Base-by-base conservation (phyloP, 768 basidiomycete genomes). In the Auricularia heimuer region DNA sequence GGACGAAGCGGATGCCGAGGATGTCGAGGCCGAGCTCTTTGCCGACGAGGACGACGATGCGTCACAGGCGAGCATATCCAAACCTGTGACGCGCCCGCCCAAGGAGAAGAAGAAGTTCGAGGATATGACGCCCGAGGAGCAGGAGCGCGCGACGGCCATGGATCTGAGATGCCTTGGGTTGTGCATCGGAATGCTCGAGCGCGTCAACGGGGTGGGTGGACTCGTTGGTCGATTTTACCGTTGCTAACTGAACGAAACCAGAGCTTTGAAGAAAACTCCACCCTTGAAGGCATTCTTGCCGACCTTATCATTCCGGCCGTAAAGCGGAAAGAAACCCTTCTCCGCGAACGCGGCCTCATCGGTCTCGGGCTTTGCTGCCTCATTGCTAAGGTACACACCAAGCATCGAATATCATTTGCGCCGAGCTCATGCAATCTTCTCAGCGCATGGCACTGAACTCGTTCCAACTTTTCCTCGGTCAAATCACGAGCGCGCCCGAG, bases 241-340 rank as follows among this genome's bases (percentile, higher is more conserved):
- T 18, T 60, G 34, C 24, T 24, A 2, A n/a, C 35, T 34, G 4
- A 12, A 14, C 4, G 4, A 12, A 14, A 18, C n/a, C 64, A 83
- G 82, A 82, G 80, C 1, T 83, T 83, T 63, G 82, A 86, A 67
- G 87, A 89, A 66, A 88, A 89, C 71, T 85, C 87, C 6, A 86
- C 84, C 3, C 74, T 90, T 65, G 84, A 86, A 66, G 89, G 90
- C 34, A 74, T 81, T 24, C 72, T 85, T 73, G 79, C 90, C 10
- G 93, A 98, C 69, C 78, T 99, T 18, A 92, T 98, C 70, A 84
- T 97, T 37, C 96, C 96, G 2, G 85, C 92, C 3, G 91, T 98
- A 54, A 87, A 88, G 71, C 84, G 92, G 63, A 95, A 95, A 75
- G 93, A 96, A 69, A 80, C 90, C 4, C 79, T 82, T 0, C 80